Evolutionary conservation across 345 rosid genomes (phyloP).

Genomic region (Brassica cretica): DNA sequence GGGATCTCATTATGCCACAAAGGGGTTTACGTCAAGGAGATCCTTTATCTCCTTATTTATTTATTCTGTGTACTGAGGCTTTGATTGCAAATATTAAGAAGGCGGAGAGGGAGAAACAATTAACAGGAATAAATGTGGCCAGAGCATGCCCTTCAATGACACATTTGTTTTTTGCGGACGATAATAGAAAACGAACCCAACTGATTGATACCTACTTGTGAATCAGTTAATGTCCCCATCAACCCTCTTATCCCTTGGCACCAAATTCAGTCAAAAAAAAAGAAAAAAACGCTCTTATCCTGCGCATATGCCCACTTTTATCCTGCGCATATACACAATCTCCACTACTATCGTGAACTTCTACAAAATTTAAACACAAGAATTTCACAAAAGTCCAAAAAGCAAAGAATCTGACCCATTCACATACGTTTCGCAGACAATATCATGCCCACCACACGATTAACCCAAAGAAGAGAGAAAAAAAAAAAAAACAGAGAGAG

Average conservation of each 20-base stretch:
- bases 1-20: no score
- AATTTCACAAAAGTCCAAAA: constrained; percentile 34
- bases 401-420: constrained; percentile 40
- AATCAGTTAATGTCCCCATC: constrained; percentile 23
- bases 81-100: no score
- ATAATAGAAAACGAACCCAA: constrained; percentile 27
- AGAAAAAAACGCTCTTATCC: not conserved
- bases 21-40: no score
- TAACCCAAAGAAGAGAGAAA: constrained; percentile 23
- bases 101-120: no score
- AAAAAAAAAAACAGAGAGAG: not conserved
- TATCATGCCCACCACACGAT: constrained; percentile 43
- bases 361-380: not conserved
- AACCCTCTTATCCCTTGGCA: constrained; percentile 1
- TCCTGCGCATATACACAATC: constrained; percentile 8
- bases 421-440: constrained; percentile 37
- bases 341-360: constrained; percentile 23
- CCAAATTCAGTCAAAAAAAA: no score
- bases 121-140: no score
- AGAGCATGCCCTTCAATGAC: no score
- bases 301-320: constrained; percentile 14
- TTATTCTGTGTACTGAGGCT: no score
- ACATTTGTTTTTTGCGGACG: no score
- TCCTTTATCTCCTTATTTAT: no score
- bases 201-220: constrained; percentile 33